These are phyloP conservation scores for Peziza echinospora DNA, from an alignment of 495 filamentous ascomycete species.

Conservation along the genomic window DNA sequence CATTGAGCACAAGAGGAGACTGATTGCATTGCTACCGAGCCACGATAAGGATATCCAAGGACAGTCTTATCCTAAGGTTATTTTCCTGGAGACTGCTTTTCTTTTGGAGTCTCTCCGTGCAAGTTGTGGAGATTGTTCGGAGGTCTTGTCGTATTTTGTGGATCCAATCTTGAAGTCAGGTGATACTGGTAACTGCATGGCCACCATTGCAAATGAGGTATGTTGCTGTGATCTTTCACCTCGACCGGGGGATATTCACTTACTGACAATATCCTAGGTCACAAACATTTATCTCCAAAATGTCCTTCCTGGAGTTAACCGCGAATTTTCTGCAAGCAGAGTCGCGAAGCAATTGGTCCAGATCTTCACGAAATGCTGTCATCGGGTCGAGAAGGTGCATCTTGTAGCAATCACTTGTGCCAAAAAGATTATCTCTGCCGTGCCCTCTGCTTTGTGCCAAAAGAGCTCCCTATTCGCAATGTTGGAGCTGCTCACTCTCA, in stretches of 20 bases:
- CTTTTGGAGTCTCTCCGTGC: slow-evolving; percentile 70
- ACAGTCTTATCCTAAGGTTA: slow-evolving; percentile 64
- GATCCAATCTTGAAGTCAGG: slow-evolving; percentile 64
- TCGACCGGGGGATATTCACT: neutral
- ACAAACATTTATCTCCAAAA: slow-evolving; percentile 52
- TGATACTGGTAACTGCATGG: slow-evolving; percentile 70
- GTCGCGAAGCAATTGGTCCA: slow-evolving; percentile 68
- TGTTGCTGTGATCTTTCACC: neutral
- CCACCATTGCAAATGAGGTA: slow-evolving; percentile 36
- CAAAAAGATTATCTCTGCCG: slow-evolving; percentile 57
- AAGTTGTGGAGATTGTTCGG: slow-evolving; percentile 63
- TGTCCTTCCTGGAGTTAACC: slow-evolving; percentile 41
- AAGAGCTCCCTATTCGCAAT: slow-evolving; percentile 75
- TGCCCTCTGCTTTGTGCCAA: slow-evolving; percentile 79
- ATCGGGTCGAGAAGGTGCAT: slow-evolving; percentile 76
- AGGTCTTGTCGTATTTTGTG: slow-evolving; percentile 71
- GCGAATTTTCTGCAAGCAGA: slow-evolving; percentile 56
- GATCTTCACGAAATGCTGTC: slow-evolving; percentile 74
- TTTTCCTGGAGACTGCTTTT: slow-evolving; percentile 73
- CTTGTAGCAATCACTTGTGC: slow-evolving; percentile 59
- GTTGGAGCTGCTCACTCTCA: slow-evolving; percentile 68
- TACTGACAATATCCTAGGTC: slow-evolving; percentile 26
- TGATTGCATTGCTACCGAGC: slow-evolving; percentile 48
- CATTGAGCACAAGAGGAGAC: slow-evolving; percentile 53
- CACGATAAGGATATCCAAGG: slow-evolving; percentile 55